Evolutionary conservation across 2,329 filamentous ascomycete species (phyloP), one percentile per base, ranked within the genome.

Genomic region (Verticillium klebahnii): DNA sequence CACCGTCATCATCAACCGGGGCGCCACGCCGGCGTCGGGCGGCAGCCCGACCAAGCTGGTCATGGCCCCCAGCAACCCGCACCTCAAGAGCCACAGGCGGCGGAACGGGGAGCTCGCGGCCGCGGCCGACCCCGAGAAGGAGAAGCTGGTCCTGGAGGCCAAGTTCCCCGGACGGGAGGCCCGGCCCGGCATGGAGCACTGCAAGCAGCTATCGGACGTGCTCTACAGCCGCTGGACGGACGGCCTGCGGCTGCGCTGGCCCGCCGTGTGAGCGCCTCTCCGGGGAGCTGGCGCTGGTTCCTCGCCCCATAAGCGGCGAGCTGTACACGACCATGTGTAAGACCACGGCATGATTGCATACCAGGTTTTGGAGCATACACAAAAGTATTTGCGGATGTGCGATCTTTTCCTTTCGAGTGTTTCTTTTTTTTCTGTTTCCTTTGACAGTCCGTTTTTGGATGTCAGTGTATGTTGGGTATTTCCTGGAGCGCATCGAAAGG

Each of bases 151-250:
- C 2, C 66, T 85, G 11, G 80, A 84, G 67, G 75, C 80, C 17
- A 84, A 80, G 67, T 85, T 83, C 60, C 85, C 84, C 1, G 84
- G 83, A 1, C 80, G 82, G 45, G 78, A 82, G 59, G 71, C 82
- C 2, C 76, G 77, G 56, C 84, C 87, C 1, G 94, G 93, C 2
- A 94, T 97, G 91, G 93, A 97, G 75, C 94, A 97, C 75, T 91
- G 90, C 67, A 92, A 92, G 71, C 87, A 96, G 72, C 82, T 98
- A 40, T 92, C 91, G 1, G 93, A 97, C 73, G 91, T 96, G 23
- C 84, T 99, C 23, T 98, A 97, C 76, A 87, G 89, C 17, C 86
- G 94, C 54, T 99, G 95, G 95, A 87, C 89, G 2, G 91, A 96
- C 62, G 93, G 92, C 1, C 78, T 98, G 69, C 87, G 88, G 66